Base-by-base conservation (phyloP, 192 early-diverging fungal genomes). In the Dissophora ornata region DNA sequence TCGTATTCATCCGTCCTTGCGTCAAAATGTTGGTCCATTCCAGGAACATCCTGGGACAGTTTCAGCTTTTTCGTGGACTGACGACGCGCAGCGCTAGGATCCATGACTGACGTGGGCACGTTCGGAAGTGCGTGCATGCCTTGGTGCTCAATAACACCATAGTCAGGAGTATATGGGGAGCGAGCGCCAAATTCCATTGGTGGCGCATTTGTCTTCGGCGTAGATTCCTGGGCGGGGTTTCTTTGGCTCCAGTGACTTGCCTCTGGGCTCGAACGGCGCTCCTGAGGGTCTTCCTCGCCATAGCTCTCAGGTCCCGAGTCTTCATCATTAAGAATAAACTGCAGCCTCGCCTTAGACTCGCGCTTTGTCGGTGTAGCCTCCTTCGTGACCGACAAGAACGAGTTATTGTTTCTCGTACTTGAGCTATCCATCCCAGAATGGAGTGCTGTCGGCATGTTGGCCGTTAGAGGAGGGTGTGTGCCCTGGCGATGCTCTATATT, bases 251-350 rank as follows among this genome's bases (percentile, higher is more conserved):
- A 71, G 5, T 42, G 42, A 22, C 46, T 21, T 47, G 34, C 47
- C 10, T 51, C 69, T 2, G 45, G 54, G 26, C 42, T 57, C 30
- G 25, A 22, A 11, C 34, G 53, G 8, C 26, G 59, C 9, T 62
- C 69, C 18, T 16, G 28, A 42, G 33, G 1, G 32, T 63, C 69
- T 9, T 67, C 58, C 9, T 41, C 58, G 21, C 41, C 44, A 30
- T 22, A 44, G 18, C 38, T 33, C 22, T 67, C 73, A 26, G 73
- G 64, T 13, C 65, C 54, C 0, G 63, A 22, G 10, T 55, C 40
- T 1, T 77, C 73, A 21, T 77, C 73, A 32, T 77, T 77, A 9
- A 77, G 21, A 44, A 77, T 77, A 24, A 77, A 77, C 47, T 77
- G 73, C 6, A 77, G 53, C 4, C 57, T 61, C 0, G 73, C 46